Evolutionary conservation across 768 basidiomycete genomes (phyloP), one percentile per base, ranked within the genome.

Genomic region (Russula compacta): DNA sequence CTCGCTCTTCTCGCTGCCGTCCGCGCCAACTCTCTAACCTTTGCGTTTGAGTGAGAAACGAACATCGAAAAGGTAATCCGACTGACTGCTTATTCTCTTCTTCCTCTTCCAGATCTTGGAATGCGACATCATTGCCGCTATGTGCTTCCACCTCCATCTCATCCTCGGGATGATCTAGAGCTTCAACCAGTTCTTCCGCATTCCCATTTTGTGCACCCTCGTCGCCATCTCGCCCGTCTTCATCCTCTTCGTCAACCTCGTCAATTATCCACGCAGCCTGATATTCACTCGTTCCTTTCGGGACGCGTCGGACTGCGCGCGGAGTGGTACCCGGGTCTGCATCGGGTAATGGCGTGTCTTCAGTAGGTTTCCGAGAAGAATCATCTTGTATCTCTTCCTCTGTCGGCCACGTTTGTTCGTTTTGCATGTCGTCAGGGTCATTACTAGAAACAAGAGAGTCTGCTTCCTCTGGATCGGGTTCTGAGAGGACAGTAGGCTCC

Each of bases 331-430:
- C 89, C 2, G 74, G 71, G 32, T 69, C 71, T 0, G 89, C 89
- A 64, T 87, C 86, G 2, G 89, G 85, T 15, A 89, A 69, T 4
- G 71, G 67, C 44, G 68, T 70, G 0, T 65, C 56, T 11, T 76
- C 71, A n/a, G 67, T 65, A 11, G 60, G 56, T 33, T 69, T 65
- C 4, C 64, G 52, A 43, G 40, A 42, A 53, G 38, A 71, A 4
- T 68, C 80, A 6, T 73, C 80, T 21, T 76, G 76, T 86, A 98
- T 91, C 71, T 98, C 95, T 69, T 98, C 95, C 71, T 98, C 93
- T 0, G 93, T 95, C 0, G 95, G 95, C 95, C 95, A 98, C 0
- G 95, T 99, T 72, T 99, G 95, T 68, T 99, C 95, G 70, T 95
- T 97, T 39, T 80, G 83, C 73, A 97, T 80, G 59, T 91, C 86